Evolutionary conservation across 1,284 basidiomycete species (phyloP), one percentile per base, ranked within the genome.

Genomic region (Mrakiaceae sp.): DNA sequence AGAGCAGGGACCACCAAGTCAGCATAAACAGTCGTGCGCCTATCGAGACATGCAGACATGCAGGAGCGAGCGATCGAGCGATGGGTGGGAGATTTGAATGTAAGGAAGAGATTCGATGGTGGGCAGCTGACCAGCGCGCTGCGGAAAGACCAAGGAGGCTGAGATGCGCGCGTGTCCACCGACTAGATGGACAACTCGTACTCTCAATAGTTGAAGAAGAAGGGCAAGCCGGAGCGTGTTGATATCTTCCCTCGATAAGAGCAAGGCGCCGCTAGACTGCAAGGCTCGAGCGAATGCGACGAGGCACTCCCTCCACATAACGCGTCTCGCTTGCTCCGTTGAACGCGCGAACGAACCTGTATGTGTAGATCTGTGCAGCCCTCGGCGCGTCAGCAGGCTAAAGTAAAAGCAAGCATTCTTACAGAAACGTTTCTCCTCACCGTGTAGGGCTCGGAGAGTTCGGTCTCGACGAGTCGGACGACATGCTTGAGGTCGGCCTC

Each of bases 401-500:
- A 51, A 5, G 49, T 4, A 53, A n/a, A 3, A n/a, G 14, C n/a
- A 8, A 43, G 54, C 48, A 12, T 47, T 5, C 3, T 10, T n/a
- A 12, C 12, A 8, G n/a, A 0, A 5, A 14, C 39, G 16, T 39
- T 39, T 4, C 11, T 39, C 14, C 59, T 14, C 8, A 65, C 64
- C 7, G 93, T 89, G 76, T 95, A 95, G 2, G 91, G 91, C 77
- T 95, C 91, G 70, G 87, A 90, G 72, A 92, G 84, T 77, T 90
- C 89, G 70, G 80, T 85, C 78, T 90, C 86, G 39, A 92, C 87
- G 68, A 92, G 82, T 42, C 83, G 79, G 82, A 90, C 87, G 71
- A 90, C 84, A 72, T 84, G 81, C 9, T 85, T 84, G 60, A 90
- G 80, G 76, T 90, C 87, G 11, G 81, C 60, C 12, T 52, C 77